Evolutionary conservation across 2,329 filamentous ascomycete genomes (phyloP).

Genomic region (Macroventuria anomochaeta): DNA sequence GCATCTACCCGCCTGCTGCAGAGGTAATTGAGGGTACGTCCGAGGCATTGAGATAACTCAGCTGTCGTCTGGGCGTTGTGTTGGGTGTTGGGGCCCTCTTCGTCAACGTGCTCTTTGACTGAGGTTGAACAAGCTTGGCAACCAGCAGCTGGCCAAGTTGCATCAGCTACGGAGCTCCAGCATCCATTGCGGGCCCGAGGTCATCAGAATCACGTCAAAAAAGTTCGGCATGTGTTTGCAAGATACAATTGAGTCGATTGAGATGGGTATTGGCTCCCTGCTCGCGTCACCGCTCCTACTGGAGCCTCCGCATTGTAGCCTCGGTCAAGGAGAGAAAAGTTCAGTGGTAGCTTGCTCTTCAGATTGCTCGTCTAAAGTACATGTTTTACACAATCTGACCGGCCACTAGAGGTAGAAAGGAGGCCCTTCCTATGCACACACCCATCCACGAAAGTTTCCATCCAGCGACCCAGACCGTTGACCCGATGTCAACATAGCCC

Average conservation of each 20-base stretch:
- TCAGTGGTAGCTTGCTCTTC: constrained; percentile 51
- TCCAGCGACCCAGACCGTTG: constrained; percentile 45
- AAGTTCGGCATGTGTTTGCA: constrained; percentile 27
- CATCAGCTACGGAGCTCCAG: constrained; percentile 26
- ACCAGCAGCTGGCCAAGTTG: constrained; percentile 30
- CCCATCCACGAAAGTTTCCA: constrained; percentile 49
- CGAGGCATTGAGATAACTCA: background rate
- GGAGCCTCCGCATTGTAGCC: constrained; percentile 30
- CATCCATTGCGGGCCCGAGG: constrained; percentile 21
- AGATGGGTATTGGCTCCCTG: constrained; percentile 28
- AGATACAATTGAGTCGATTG: constrained; percentile 40
- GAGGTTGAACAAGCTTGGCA: constrained; percentile 44
- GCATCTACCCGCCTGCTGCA: background rate
- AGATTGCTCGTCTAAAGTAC: constrained; percentile 53
- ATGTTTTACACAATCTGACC: constrained; percentile 54
- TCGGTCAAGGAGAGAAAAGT: constrained; percentile 37
- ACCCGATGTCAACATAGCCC: constrained; percentile 40
- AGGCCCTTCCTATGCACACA: constrained; percentile 51
- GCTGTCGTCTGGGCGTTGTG: constrained; percentile 10
- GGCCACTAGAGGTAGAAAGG: constrained; percentile 49
- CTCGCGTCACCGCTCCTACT: constrained; percentile 35
- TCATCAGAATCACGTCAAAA: constrained; percentile 26
- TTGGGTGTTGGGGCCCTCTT: constrained; percentile 2
- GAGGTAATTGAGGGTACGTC: background rate
- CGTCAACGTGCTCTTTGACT: constrained; percentile 16